Evolutionary conservation across 371 early-diverging fungal genomes (phyloP).

Genomic region (Mucor circinelloides): DNA sequence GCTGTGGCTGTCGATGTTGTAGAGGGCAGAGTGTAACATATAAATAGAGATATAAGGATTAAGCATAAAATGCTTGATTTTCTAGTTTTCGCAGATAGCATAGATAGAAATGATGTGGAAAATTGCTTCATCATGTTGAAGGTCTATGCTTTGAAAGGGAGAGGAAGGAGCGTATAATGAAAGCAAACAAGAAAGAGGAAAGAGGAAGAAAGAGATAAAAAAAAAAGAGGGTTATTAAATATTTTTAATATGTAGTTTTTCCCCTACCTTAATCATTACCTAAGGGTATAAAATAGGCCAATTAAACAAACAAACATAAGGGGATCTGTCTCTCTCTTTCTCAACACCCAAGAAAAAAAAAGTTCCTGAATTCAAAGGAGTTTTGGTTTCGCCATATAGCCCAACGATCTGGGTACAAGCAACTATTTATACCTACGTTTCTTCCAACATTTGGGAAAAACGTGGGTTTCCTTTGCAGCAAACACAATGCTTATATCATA

Average conservation of each 20-base stretch:
- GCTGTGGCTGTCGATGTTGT: background rate
- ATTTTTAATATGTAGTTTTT: background rate
- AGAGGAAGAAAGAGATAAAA: background rate
- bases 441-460: no score
- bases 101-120: background rate
- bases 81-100: background rate
- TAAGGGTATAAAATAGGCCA: background rate
- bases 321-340: no score
- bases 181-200: background rate
- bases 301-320: background rate
- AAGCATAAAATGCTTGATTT: background rate
- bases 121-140: background rate
- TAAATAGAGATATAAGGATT: background rate
- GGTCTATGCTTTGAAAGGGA: background rate
- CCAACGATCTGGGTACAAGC: no score
- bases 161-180: background rate
- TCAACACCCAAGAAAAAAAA: background rate
- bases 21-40: background rate
- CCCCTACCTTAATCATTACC: background rate
- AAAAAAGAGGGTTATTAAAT: background rate
- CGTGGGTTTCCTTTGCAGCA: background rate
- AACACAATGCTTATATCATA: background rate
- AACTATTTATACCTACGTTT: no score
- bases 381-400: background rate
- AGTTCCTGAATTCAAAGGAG: conserved; percentile 1